These are phyloP conservation scores for Boletus rubescentipes DNA, from an alignment of 768 basidiomycete species.

Conservation along the genomic window DNA sequence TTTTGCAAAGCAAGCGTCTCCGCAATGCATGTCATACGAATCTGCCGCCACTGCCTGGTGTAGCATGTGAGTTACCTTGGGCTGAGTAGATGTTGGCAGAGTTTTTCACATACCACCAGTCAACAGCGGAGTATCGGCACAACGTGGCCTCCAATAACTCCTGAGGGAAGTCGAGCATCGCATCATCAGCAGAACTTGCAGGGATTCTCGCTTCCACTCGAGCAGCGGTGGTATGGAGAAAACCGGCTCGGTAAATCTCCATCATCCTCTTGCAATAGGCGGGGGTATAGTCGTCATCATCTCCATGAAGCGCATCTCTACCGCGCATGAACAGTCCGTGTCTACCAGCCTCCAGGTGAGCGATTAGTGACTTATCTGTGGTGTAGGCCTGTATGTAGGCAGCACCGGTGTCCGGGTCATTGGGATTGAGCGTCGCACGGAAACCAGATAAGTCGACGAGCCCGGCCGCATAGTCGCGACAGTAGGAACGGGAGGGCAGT, in stretches of 20 bases:
- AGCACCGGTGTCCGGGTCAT: background rate
- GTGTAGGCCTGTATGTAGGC: constrained; percentile 7
- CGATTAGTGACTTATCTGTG: constrained; percentile 2
- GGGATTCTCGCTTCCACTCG: constrained; percentile 3
- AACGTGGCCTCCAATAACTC: background rate
- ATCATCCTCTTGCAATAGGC: constrained; percentile 1
- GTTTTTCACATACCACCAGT: constrained; percentile 1
- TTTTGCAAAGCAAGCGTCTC: constrained; percentile 1
- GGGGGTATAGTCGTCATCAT: background rate
- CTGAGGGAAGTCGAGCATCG: constrained; percentile 3
- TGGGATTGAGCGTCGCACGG: background rate
- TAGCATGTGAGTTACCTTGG: background rate
- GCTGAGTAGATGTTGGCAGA: background rate
- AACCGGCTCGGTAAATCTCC: background rate
- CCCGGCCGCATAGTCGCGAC: constrained; percentile 2
- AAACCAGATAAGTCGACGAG: background rate
- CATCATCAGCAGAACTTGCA: background rate
- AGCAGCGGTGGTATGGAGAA: background rate
- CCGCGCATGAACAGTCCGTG: constrained; percentile 7
- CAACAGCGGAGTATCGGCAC: background rate
- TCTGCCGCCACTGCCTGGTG: constrained; percentile 8
- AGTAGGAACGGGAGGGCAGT: background rate
- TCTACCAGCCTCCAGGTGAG: constrained; percentile 4
- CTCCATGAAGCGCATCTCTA: background rate
- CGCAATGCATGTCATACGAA: constrained; percentile 1